phyloP scores from a whole-genome alignment of 495 filamentous ascomycete genomes.

The Ramalina peruviana region DNA sequence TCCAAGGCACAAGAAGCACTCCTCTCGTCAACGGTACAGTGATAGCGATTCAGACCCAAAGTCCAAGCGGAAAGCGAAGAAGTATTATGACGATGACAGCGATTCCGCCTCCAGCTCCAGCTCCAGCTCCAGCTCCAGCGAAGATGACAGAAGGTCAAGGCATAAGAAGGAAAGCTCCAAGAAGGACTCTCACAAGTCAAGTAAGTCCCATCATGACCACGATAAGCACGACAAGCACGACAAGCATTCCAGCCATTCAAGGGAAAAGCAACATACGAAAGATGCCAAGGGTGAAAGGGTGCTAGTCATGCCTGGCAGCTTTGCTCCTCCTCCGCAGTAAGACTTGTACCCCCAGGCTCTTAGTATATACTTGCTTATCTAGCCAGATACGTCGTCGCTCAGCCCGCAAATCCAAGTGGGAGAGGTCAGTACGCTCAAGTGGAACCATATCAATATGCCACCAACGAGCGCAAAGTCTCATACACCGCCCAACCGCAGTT shows the following conservation, averaged over 20 bases:
- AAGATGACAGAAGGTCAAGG: constrained; percentile 11
- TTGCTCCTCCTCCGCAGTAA: constrained; percentile 18
- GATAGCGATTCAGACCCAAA: constrained; percentile 11
- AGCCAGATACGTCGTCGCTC: constrained; percentile 14
- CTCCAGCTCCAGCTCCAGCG: constrained; percentile 13
- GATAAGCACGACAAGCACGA: constrained; percentile 35
- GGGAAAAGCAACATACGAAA: constrained; percentile 32
- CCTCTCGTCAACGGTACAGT: constrained; percentile 17
- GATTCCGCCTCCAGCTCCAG: constrained; percentile 1
- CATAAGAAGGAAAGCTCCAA: constrained; percentile 2
- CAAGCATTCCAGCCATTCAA: constrained; percentile 23
- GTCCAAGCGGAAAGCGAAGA: constrained; percentile 8
- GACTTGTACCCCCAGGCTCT: background rate
- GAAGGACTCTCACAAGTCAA: constrained; percentile 14
- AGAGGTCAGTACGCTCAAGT: constrained; percentile 16
- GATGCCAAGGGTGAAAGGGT: constrained; percentile 20
- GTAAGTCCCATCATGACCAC: constrained; percentile 16
- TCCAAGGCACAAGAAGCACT: constrained; percentile 10
- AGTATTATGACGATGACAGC: constrained; percentile 10
- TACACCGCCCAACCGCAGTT: constrained; percentile 24
- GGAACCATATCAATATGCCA: constrained; percentile 17
- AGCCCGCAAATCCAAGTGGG: constrained; percentile 13
- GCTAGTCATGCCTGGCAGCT: constrained; percentile 19
- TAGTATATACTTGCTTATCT: background rate
- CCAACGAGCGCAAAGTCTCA: constrained; percentile 13